Conservation (phyloP, 768 basidiomycete genomes). For the Plicaturopsis crispa region DNA sequence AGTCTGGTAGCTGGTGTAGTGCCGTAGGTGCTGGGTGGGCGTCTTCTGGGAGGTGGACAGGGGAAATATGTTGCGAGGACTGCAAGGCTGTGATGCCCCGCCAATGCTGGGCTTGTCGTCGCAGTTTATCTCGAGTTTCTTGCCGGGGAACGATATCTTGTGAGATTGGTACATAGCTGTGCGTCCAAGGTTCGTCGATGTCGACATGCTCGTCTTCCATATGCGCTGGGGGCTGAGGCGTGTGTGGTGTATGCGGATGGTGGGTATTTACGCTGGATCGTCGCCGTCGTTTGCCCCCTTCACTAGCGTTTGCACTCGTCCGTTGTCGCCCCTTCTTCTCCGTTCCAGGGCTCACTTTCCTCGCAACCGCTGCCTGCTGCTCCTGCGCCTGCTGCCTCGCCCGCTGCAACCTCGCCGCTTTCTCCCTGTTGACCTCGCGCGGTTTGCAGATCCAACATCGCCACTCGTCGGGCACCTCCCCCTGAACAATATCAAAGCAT, state of each 20-base stretch:
- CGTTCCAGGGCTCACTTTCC: conserved; percentile 29
- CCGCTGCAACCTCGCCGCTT: conserved; percentile 38
- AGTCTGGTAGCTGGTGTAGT: conserved; percentile 22
- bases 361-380: conserved; percentile 15
- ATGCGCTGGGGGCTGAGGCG: conserved; percentile 15
- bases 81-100: conserved; percentile 57
- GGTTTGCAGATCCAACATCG: conserved; percentile 66
- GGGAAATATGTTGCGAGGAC: conserved; percentile 10
- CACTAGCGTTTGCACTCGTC: neutral
- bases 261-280: conserved; percentile 9
- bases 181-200: conserved; percentile 40
- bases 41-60: conserved; percentile 11
- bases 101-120: conserved; percentile 58
- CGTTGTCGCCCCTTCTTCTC: conserved; percentile 26
- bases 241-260: too few relatives aligned
- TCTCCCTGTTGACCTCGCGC: conserved; percentile 36
- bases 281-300: conserved; percentile 1
- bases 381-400: conserved; percentile 21
- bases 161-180: conserved; percentile 37
- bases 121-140: conserved; percentile 40
- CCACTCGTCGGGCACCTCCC: conserved; percentile 67
- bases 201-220: conserved; percentile 40
- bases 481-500: conserved; percentile 60
- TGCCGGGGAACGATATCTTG: conserved; percentile 36
- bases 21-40: conserved; percentile 17